phyloP scores from a whole-genome alignment of 495 filamentous ascomycete genomes.

The Daldinia caldariorum region DNA sequence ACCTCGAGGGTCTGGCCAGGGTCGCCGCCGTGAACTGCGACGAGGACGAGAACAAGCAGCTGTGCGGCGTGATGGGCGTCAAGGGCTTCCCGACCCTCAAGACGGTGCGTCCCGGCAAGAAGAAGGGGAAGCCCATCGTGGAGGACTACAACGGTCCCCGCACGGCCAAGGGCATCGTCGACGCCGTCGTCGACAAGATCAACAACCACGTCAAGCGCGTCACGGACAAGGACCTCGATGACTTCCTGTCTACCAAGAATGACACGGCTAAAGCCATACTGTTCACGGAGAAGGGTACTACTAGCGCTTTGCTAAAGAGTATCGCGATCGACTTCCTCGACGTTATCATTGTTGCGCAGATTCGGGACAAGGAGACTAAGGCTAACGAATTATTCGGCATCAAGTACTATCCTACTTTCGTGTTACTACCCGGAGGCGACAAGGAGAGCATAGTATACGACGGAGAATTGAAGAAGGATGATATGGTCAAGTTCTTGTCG shows the following conservation, averaged over 20 bases:
- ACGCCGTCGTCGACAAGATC: conserved; percentile 85
- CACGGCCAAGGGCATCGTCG: conserved; percentile 84
- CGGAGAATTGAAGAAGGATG: conserved; percentile 86
- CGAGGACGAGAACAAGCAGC: conserved; percentile 88
- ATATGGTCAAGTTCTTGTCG: conserved; percentile 83
- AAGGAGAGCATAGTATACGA: conserved; percentile 77
- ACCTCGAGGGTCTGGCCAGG: conserved; percentile 87
- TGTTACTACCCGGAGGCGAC: conserved; percentile 79
- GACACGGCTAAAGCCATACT: conserved; percentile 86
- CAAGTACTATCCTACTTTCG: conserved; percentile 77
- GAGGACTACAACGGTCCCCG: conserved; percentile 93
- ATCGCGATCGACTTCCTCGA: conserved; percentile 93
- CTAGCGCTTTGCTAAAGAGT: conserved; percentile 80
- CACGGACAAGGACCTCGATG: conserved; percentile 79
- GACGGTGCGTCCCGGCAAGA: conserved; percentile 83
- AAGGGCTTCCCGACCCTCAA: conserved; percentile 97
- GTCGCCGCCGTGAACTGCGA: conserved; percentile 97
- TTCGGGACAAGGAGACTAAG: conserved; percentile 81
- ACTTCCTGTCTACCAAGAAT: conserved; percentile 77
- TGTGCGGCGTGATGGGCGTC: conserved; percentile 89
- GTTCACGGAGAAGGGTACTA: conserved; percentile 94
- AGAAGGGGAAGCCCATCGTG: conserved; percentile 77
- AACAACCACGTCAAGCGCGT: conserved; percentile 89
- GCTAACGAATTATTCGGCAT: conserved; percentile 80
- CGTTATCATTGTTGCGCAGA: conserved; percentile 81